phyloP scores from a whole-genome alignment of 345 rosid species.

The Ceriops decandra region DNA sequence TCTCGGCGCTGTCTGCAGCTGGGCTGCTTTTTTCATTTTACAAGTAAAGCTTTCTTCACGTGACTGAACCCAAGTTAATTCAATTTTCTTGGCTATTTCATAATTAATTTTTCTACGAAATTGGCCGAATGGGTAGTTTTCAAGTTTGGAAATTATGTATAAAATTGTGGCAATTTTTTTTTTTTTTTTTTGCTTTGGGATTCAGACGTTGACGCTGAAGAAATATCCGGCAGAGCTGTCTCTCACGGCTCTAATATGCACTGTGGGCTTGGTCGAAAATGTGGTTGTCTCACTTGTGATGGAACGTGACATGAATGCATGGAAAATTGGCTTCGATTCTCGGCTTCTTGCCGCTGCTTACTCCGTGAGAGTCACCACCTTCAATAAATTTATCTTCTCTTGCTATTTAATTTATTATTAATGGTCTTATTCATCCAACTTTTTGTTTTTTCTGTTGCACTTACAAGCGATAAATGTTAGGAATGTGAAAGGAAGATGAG shows the following conservation, averaged over 20 bases:
- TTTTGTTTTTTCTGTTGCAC: not conserved
- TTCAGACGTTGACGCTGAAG: slow-evolving; percentile 70
- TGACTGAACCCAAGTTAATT: too few relatives aligned
- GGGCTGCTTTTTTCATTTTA: slow-evolving; percentile 73
- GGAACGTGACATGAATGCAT: slow-evolving; percentile 65
- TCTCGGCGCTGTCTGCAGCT: slow-evolving; percentile 50
- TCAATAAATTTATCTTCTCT: not conserved
- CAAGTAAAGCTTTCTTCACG: not conserved
- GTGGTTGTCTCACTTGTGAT: slow-evolving; percentile 44
- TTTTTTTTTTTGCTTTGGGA: not conserved
- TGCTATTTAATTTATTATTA: too few relatives aligned
- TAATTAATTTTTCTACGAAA: too few relatives aligned
- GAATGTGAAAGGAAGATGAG: not conserved
- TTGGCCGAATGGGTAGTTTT: too few relatives aligned
- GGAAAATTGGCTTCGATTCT: slow-evolving; percentile 78
- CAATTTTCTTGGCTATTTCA: too few relatives aligned
- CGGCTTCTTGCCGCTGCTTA: slow-evolving; percentile 73
- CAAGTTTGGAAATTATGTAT: too few relatives aligned
- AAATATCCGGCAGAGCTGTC: slow-evolving; percentile 94
- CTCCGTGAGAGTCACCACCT: slow-evolving; percentile 39
- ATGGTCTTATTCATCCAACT: too few relatives aligned
- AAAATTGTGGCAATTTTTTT: not conserved
- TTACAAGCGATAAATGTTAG: too few relatives aligned
- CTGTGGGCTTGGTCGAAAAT: slow-evolving; percentile 64
- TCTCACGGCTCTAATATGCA: slow-evolving; percentile 63